These are phyloP conservation scores for Rhodotorula graminis DNA, from an alignment of 768 basidiomycete species.

Conservation along the genomic window DNA sequence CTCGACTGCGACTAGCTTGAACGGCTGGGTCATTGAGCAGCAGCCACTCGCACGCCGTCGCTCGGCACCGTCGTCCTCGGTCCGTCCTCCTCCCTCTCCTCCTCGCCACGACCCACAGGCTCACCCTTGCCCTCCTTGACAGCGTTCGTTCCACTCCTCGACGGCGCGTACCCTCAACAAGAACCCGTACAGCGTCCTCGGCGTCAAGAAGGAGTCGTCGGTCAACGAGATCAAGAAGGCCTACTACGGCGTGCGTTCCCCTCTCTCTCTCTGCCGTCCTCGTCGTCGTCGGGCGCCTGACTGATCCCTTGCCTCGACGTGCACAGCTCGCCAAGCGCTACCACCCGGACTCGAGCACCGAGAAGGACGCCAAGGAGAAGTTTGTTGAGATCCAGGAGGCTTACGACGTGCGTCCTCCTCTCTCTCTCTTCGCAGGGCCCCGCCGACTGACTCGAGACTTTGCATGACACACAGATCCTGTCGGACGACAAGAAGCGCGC, in stretches of 20 bases:
- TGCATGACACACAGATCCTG: slow-evolving; percentile 61
- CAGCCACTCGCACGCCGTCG: background rate
- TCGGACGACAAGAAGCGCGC: slow-evolving; percentile 92
- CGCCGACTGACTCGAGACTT: slow-evolving; percentile 17
- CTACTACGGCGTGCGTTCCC: slow-evolving; percentile 76
- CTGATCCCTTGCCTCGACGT: slow-evolving; percentile 3
- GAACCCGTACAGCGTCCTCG: slow-evolving; percentile 87
- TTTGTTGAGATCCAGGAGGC: slow-evolving; percentile 96
- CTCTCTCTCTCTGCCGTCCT: no score
- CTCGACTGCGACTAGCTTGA: background rate
- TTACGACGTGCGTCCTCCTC: slow-evolving; percentile 69
- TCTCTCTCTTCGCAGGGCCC: slow-evolving; percentile 1
- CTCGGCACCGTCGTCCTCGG: background rate
- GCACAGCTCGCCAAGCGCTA: slow-evolving; percentile 92
- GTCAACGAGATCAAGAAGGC: slow-evolving; percentile 91
- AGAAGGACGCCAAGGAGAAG: slow-evolving; percentile 80
- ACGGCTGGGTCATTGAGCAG: background rate
- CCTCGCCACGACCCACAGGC: background rate
- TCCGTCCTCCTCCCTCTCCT: background rate
- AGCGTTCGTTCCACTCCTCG: slow-evolving; percentile 21
- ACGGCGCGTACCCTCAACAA: slow-evolving; percentile 48
- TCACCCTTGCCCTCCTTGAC: background rate
- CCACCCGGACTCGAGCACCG: slow-evolving; percentile 95
- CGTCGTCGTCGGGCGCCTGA: background rate
- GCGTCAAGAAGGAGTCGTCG: slow-evolving; percentile 75